Evolutionary conservation across 2,329 filamentous ascomycete species (phyloP).

Genomic region (Rachicladosporium sp.): DNA sequence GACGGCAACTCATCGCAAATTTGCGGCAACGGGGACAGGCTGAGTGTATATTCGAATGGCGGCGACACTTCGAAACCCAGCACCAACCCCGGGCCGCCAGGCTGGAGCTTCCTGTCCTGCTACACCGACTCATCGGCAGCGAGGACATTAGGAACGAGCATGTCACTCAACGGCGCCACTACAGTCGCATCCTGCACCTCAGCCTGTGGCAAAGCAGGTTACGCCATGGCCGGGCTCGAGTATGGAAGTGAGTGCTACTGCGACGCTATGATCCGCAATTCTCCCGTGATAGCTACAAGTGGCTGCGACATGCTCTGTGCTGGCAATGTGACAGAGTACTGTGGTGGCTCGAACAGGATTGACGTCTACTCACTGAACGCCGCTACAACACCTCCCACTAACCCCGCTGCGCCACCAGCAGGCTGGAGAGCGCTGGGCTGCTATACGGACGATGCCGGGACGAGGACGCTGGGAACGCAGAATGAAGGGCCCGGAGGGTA

Average conservation of each 20-base stretch:
- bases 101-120: slow-evolving; percentile 1
- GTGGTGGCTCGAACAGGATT: slow-evolving; percentile 24
- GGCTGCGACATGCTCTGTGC: slow-evolving; percentile 4
- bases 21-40: slow-evolving; percentile 8
- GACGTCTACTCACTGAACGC: slow-evolving; percentile 27
- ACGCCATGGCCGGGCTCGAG: slow-evolving; percentile 44
- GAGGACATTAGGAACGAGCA: slow-evolving; percentile 17
- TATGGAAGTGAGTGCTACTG: slow-evolving; percentile 48
- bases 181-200: slow-evolving; percentile 43
- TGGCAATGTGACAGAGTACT: slow-evolving; percentile 5
- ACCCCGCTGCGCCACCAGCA: neutral
- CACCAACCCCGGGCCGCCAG: slow-evolving; percentile 1
- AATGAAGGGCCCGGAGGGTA: slow-evolving; percentile 10
- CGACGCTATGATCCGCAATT: slow-evolving; percentile 11
- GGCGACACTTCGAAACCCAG: slow-evolving; percentile 4
- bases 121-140: slow-evolving; percentile 1
- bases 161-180: slow-evolving; percentile 26
- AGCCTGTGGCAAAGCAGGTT: slow-evolving; percentile 38
- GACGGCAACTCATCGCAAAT: slow-evolving; percentile 7
- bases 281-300: neutral
- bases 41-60: slow-evolving; percentile 9
- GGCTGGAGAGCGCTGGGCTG: slow-evolving; percentile 15
- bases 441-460: slow-evolving; percentile 13
- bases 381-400: slow-evolving; percentile 2
- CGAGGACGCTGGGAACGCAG: slow-evolving; percentile 10